Conservation (phyloP, 176 grass and related monocot genomes). For the Cenchrus purpureus region DNA sequence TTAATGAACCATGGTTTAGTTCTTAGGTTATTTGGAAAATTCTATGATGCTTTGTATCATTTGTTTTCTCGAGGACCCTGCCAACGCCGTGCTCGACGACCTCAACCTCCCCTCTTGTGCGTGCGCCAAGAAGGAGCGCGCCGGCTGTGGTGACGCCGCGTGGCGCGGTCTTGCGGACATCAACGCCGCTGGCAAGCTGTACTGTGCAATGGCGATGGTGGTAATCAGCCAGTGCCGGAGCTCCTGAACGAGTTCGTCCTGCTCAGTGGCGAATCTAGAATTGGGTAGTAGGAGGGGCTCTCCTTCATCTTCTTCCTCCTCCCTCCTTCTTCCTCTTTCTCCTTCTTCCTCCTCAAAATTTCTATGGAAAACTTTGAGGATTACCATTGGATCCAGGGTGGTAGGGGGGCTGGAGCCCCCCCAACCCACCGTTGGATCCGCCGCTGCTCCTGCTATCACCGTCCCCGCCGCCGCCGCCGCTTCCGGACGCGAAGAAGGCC, state of each 20-base stretch:
- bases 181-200: neutral
- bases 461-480: neutral
- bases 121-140: slow-evolving; percentile 34
- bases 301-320: too few relatives aligned
- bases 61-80: neutral
- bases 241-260: slow-evolving; percentile 1
- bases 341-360: too few relatives aligned
- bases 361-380: too few relatives aligned
- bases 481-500: slow-evolving; percentile 10
- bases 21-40: too few relatives aligned
- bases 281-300: too few relatives aligned
- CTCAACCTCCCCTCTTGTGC: neutral
- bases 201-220: neutral
- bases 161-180: neutral
- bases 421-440: too few relatives aligned
- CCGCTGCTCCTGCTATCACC: neutral
- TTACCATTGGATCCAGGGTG: too few relatives aligned
- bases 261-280: neutral
- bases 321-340: too few relatives aligned
- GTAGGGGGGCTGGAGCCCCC: too few relatives aligned
- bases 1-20: too few relatives aligned
- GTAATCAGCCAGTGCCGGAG: neutral
- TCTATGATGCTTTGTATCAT: too few relatives aligned
- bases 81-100: slow-evolving; percentile 39
- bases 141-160: neutral